Evolutionary conservation across 805 yeast genomes (phyloP), one percentile per base, ranked within the genome.

Genomic region (Metschnikowia lunata): DNA sequence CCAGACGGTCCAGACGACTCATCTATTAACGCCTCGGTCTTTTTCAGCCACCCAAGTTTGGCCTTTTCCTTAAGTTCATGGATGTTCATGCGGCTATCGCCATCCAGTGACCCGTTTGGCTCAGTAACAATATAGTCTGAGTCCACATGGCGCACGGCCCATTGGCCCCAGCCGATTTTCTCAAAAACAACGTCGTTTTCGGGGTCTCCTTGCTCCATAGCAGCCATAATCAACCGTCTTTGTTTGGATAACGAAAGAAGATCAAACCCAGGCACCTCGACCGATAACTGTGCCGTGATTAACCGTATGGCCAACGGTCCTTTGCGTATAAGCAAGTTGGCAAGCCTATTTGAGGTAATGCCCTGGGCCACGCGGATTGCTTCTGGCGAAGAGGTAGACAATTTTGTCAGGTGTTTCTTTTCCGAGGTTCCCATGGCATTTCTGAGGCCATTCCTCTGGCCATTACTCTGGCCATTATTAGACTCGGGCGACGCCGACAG

Each of bases 131-230:
- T 55, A 56, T 56, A 61, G 63, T 76, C 69, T 28, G 64, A 74
- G 60, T 63, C 75, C 55, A 57, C 79, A 39, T 70, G 67, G 55
- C 81, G 75, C 3, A 90, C 95, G 23, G 85, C 85, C 98, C 98
- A 90, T 62, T 90, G 95, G 47, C 98, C 98, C 98, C 98, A 90
- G 18, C 97, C 97, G 29, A 90, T 88, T 66, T 90, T 90, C 58
- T 88, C 95, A 66, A 90, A 90, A 12, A 84, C 78, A 35, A 85
- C 82, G 46, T 76, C 74, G 44, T 79, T 82, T 34, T 63, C 69
- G 1, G 72, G 53, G 56, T 81, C 87, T 8, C 86, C 85, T 51
- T 79, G 76, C 55, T 88, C 96, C 66, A 90, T 76, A 33, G 90
- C 93, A 11, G 89, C 81, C 83, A 90, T 90, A 28, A 90, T 90